Conservation (phyloP, 495 filamentous ascomycete species). For the Podospora australis region DNA sequence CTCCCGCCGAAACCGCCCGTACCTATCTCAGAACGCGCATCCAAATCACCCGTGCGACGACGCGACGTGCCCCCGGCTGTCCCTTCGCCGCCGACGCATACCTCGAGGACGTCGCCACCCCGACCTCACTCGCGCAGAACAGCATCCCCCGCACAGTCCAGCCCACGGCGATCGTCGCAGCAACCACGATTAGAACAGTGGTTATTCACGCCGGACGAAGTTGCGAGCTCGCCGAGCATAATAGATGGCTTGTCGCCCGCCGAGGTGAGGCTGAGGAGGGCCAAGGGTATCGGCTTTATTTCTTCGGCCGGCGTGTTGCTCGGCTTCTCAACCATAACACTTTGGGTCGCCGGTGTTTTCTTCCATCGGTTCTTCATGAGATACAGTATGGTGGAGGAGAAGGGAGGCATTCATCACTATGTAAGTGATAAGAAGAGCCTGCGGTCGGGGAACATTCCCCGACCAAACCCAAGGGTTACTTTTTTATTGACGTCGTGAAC, state of each 20-base stretch:
- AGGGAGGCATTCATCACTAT: constrained; percentile 75
- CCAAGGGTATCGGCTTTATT: constrained; percentile 95
- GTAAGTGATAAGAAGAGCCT: too few species aligned
- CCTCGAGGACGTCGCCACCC: constrained; percentile 45
- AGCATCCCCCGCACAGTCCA: constrained; percentile 32
- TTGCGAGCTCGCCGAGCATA: constrained; percentile 73
- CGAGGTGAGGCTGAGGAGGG: constrained; percentile 68
- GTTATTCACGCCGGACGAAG: constrained; percentile 81
- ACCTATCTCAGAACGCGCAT: constrained; percentile 27
- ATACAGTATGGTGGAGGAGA: constrained; percentile 62
- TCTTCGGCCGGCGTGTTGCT: constrained; percentile 88
- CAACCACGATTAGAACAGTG: constrained; percentile 61
- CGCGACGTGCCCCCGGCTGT: constrained; percentile 47
- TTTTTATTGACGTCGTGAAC: not conserved
- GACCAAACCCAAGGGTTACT: too few species aligned
- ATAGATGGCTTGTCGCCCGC: constrained; percentile 70
- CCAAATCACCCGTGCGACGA: constrained; percentile 40
- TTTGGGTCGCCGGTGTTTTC: constrained; percentile 87
- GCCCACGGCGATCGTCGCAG: constrained; percentile 25
- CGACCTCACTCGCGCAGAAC: constrained; percentile 36
- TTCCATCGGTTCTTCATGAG: constrained; percentile 96
- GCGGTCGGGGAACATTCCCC: too few species aligned
- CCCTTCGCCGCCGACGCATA: constrained; percentile 45
- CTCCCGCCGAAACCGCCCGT: constrained; percentile 36
- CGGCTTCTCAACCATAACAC: constrained; percentile 83